Base-by-base conservation (phyloP, 768 basidiomycete species). In the Fibroporia radiculosa region DNA sequence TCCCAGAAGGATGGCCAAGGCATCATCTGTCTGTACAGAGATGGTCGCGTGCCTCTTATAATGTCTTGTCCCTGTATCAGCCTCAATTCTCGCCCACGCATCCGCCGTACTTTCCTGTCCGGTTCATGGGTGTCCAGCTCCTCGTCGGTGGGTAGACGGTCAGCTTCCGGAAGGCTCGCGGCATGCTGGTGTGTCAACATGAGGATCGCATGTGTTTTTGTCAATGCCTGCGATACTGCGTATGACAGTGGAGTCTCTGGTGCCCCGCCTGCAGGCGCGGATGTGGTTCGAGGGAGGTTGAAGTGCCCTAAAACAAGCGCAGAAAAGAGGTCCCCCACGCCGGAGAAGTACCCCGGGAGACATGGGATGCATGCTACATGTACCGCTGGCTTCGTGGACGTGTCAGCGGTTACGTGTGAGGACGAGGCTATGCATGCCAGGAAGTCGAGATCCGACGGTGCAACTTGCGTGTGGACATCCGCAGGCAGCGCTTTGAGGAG, bases 311-410 rank as follows among this genome's bases (percentile, higher is more conserved):
- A 71, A 22, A 93, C 78, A 44, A 97, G 78, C 1, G 95, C 88
- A 5, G 92, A 92, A 68, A 98, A 97, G 45, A 97, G 80, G 62
- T 99, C 96, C 14, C 96, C 96, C 10, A 96, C 93, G 20, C 96
- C 96, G 16, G 90, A 86, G 62, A 93, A 98, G 67, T 97, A 96
- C 10, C 93, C 93, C 4, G 83, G 77, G 35, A 97, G 73, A 23
- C 83, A 73, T 2, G 84, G 83, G 7, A 99, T 79, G 34, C 72
- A 74, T 56, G 80, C 80, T 0, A 79, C 80, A 62, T 86, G 78
- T 3, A 93, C 77, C n/a, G n/a, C n/a, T n/a, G n/a, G n/a, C n/a
- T n/a, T n/a, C 0, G 62, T 59, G 0, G 75, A 75, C 16, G 48
- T 47, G 16, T 43, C 50, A 14, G 55, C 51, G 28, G 54, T 53